Percentiles rank a stretch among this genome's conserved stretches.
Conservation (phyloP, 306 rosid genomes). For the Fragaria iinumae region DNA sequence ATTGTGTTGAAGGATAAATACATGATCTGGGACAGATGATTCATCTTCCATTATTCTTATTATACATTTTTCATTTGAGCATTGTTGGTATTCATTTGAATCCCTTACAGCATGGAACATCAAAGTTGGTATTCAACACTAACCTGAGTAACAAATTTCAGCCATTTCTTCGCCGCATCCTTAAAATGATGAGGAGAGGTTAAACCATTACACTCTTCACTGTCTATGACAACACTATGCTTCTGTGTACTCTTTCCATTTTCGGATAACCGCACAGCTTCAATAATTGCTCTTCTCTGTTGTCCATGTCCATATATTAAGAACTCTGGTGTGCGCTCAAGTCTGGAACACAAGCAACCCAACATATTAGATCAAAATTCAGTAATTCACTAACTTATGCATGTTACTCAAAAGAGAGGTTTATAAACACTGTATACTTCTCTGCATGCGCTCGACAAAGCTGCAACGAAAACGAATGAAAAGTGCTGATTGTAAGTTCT, state of each 20-base stretch:
- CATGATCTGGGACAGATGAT: neutral
- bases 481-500: slow-evolving; percentile 88
- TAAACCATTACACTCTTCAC: slow-evolving; percentile 42
- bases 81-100: neutral
- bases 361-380: slow-evolving; percentile 3
- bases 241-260: slow-evolving; percentile 41
- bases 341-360: slow-evolving; percentile 41
- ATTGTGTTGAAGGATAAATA: neutral
- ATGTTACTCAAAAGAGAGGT: neutral
- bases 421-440: slow-evolving; percentile 44
- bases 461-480: slow-evolving; percentile 96
- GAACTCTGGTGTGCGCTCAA: slow-evolving; percentile 84
- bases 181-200: slow-evolving; percentile 56
- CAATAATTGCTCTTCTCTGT: slow-evolving; percentile 84
- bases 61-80: neutral
- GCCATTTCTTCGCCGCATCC: slow-evolving; percentile 94
- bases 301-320: slow-evolving; percentile 90
- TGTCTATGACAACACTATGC: slow-evolving; percentile 33
- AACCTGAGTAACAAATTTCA: slow-evolving; percentile 81
- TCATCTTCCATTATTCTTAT: neutral
- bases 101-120: neutral
- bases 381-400: neutral
- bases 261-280: slow-evolving; percentile 71
- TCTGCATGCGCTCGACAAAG: slow-evolving; percentile 91
- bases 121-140: slow-evolving; percentile 12